Conservation (phyloP, 2,329 filamentous ascomycete genomes). For the Juglanconis sp. region DNA sequence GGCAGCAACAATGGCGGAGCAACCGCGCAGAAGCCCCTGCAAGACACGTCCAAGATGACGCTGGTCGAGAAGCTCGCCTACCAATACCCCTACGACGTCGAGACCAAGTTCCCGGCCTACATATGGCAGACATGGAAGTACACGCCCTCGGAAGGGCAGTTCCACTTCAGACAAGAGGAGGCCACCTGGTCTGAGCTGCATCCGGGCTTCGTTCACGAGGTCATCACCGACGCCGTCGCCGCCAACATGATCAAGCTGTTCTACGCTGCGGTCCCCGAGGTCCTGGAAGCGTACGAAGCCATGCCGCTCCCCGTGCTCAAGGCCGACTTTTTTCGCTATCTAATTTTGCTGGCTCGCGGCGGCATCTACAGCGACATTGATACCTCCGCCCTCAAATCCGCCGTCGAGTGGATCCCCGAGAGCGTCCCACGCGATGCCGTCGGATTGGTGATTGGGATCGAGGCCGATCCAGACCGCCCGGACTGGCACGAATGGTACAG, state of each 20-base stretch:
- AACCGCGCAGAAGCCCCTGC: conserved; percentile 55
- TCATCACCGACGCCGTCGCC: conserved; percentile 88
- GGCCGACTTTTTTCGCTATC: conserved; percentile 75
- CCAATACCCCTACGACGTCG: conserved; percentile 89
- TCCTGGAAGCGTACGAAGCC: conserved; percentile 71
- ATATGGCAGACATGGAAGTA: conserved; percentile 99
- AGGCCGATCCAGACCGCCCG: conserved; percentile 87
- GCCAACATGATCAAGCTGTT: conserved; percentile 78
- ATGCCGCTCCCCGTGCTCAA: conserved; percentile 73
- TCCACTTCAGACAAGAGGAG: conserved; percentile 79
- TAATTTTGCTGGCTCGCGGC: conserved; percentile 60
- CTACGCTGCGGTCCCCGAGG: conserved; percentile 78
- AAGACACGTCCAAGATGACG: conserved; percentile 69
- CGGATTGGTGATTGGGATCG: conserved; percentile 89
- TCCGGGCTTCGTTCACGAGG: conserved; percentile 91
- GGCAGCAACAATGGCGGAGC: conserved; percentile 11
- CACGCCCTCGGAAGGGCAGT: conserved; percentile 72
- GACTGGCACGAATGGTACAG: conserved; percentile 98
- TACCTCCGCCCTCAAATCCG: conserved; percentile 78
- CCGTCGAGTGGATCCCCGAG: conserved; percentile 80
- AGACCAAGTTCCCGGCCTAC: conserved; percentile 88
- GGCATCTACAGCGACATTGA: conserved; percentile 88
- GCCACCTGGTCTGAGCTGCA: conserved; percentile 86
- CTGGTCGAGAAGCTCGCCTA: conserved; percentile 81
- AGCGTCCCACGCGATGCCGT: conserved; percentile 73